Conservation (phyloP, 148 eudicot genomes). For the Amaranthus hypochondriacus region DNA sequence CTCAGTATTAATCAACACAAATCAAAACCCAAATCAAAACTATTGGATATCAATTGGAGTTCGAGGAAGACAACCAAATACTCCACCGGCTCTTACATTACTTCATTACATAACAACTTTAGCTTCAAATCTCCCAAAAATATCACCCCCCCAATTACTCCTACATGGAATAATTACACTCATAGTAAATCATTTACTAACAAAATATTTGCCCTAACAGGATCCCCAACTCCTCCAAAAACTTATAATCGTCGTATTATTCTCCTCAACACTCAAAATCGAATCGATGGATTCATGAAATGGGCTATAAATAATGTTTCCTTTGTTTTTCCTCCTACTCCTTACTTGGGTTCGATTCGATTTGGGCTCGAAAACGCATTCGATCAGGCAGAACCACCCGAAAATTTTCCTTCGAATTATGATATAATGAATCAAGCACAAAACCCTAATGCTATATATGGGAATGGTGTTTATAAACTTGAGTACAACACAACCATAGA, state of each 20-base stretch:
- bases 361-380: conserved; percentile 33
- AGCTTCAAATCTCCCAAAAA: conserved; percentile 36
- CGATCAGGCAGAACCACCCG: conserved; percentile 41
- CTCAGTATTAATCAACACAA: conserved; percentile 56
- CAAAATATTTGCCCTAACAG: conserved; percentile 39
- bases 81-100: conserved; percentile 65
- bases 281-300: conserved; percentile 45
- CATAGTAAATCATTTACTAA: conserved; percentile 38
- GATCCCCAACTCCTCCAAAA: conserved; percentile 48
- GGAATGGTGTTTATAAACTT: conserved; percentile 53
- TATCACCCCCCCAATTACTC: conserved; percentile 63
- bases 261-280: conserved; percentile 73
- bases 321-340: conserved; percentile 54
- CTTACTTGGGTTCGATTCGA: conserved; percentile 60
- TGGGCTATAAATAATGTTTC: conserved; percentile 90
- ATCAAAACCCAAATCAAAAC: conserved; percentile 55
- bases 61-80: conserved; percentile 58
- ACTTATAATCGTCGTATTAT: conserved; percentile 34
- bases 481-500: conserved; percentile 47
- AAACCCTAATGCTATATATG: conserved; percentile 48
- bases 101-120: conserved; percentile 43
- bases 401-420: conserved; percentile 32
- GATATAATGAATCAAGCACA: conserved; percentile 38
- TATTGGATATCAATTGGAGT: conserved; percentile 77
- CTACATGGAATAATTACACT: conserved; percentile 55